A percentile compares a stretch with the other conserved stretches of the same genome.
Evolutionary conservation across 352 stramenopile species (phyloP).

Genomic region (Globisporangium alternatum): DNA sequence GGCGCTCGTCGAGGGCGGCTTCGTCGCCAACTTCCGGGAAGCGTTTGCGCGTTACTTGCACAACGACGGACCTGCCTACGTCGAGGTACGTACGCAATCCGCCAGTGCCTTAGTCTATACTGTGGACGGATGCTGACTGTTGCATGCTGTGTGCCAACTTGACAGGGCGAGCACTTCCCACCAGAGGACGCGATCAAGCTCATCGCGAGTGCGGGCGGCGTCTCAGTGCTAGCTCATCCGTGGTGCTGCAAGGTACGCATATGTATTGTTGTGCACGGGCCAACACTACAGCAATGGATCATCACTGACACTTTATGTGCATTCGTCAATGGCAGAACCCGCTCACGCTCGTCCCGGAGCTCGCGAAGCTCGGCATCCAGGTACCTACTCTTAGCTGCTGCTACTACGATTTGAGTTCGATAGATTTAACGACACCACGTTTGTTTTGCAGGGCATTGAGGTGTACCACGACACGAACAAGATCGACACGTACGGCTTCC

Average conservation of each 20-base stretch:
- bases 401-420: neutral
- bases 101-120: too few relatives aligned
- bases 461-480: constrained; percentile 81
- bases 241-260: constrained; percentile 76
- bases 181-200: constrained; percentile 86
- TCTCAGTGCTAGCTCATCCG: constrained; percentile 82
- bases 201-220: constrained; percentile 71
- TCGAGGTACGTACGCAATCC: constrained; percentile 66
- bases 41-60: constrained; percentile 79
- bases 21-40: constrained; percentile 76
- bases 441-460: constrained; percentile 54
- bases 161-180: constrained; percentile 74
- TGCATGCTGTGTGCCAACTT: neutral
- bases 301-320: neutral
- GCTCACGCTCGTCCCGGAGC: constrained; percentile 58
- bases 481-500: constrained; percentile 76
- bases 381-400: constrained; percentile 19
- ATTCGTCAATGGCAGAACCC: constrained; percentile 39
- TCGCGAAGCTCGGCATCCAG: constrained; percentile 75
- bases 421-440: neutral
- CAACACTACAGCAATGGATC: neutral
- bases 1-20: constrained; percentile 69
- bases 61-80: constrained; percentile 82
- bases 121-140: neutral
- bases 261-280: neutral